Evolutionary conservation across 169 alveolate species (phyloP).

Genomic region (Plasmodium vivax): DNA sequence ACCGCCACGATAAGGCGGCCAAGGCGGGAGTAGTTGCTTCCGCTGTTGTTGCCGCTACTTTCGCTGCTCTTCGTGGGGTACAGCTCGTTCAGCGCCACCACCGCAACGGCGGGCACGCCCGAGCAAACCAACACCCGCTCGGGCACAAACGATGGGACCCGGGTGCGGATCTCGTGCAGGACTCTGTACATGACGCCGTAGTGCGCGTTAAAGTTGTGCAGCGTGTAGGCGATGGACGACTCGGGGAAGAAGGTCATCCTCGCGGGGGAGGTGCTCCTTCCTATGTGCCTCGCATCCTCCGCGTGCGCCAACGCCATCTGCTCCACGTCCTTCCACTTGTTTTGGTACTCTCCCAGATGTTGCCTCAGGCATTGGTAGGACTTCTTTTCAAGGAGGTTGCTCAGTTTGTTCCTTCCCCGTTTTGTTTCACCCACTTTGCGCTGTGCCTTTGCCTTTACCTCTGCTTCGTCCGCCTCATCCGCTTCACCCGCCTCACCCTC

Average conservation of each 20-base stretch:
- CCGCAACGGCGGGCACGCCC: slow-evolving; percentile 49
- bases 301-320: slow-evolving; percentile 80
- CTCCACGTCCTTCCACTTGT: slow-evolving; percentile 83
- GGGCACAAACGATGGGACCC: slow-evolving; percentile 74
- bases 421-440: neutral
- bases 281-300: slow-evolving; percentile 83
- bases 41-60: no score
- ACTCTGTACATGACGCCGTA: slow-evolving; percentile 85
- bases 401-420: slow-evolving; percentile 37
- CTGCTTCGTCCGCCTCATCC: no score
- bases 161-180: slow-evolving; percentile 77
- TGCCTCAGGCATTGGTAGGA: slow-evolving; percentile 74
- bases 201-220: slow-evolving; percentile 87
- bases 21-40: no score
- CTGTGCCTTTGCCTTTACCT: no score
- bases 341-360: slow-evolving; percentile 65
- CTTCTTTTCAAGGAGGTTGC: slow-evolving; percentile 75
- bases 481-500: neutral
- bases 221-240: slow-evolving; percentile 85
- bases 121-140: neutral
- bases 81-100: slow-evolving; percentile 61
- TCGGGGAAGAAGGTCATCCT: slow-evolving; percentile 37
- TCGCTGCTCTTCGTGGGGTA: neutral
- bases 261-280: slow-evolving; percentile 39
- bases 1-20: slow-evolving; percentile 74